A percentile compares a stretch with the other conserved stretches of the same genome.
Conservation (phyloP, 129 eudicot species). For the Escallonia rubra region DNA sequence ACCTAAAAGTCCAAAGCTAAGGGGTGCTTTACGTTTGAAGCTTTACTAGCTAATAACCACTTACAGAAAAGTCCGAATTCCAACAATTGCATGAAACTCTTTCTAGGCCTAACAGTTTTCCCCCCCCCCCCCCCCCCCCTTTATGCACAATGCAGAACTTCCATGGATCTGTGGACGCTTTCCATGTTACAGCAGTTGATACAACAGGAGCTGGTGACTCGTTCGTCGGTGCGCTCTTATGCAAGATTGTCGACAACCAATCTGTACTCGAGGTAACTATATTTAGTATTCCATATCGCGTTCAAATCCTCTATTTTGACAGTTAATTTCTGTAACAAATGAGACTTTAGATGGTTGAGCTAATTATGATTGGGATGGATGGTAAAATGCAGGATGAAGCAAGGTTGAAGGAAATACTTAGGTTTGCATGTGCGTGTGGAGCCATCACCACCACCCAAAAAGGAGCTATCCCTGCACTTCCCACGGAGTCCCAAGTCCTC, state of each 20-base stretch:
- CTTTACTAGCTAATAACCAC: too few relatives aligned
- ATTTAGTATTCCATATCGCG: too few relatives aligned
- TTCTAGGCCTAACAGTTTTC: too few relatives aligned
- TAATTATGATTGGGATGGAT: not conserved
- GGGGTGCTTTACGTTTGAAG: too few relatives aligned
- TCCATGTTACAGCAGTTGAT: slow-evolving; percentile 65
- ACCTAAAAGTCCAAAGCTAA: too few relatives aligned
- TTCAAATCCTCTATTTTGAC: not conserved
- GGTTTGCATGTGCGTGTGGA: slow-evolving; percentile 81
- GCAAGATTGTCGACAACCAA: slow-evolving; percentile 67
- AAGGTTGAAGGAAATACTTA: slow-evolving; percentile 49
- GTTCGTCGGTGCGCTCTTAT: slow-evolving; percentile 75
- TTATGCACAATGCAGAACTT: slow-evolving; percentile 37
- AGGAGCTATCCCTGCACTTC: slow-evolving; percentile 98
- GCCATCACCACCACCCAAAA: slow-evolving; percentile 91
- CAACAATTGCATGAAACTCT: too few relatives aligned
- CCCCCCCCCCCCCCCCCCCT: too few relatives aligned
- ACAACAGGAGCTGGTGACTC: slow-evolving; percentile 98
- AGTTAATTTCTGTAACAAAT: not conserved
- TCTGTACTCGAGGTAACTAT: slow-evolving; percentile 46
- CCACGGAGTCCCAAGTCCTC: slow-evolving; percentile 59
- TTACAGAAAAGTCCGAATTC: too few relatives aligned
- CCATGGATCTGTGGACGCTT: slow-evolving; percentile 58
- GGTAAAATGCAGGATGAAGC: slow-evolving; percentile 49
- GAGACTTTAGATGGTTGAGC: not conserved